phyloP scores from a whole-genome alignment of 2,329 filamentous ascomycete species.

The Beauveria sp. region DNA sequence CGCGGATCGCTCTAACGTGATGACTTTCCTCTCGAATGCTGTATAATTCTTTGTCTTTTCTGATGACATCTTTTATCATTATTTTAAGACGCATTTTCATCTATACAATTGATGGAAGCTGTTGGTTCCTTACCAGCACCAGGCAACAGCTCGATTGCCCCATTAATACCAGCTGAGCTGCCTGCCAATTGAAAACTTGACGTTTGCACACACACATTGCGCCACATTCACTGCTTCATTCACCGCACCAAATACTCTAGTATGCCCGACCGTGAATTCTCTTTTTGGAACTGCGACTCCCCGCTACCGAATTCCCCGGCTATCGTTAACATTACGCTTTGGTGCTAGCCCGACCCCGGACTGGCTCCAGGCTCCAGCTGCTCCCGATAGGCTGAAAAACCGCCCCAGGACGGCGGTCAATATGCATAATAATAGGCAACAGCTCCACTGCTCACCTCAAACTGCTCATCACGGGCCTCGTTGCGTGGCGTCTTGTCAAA shows the following conservation, averaged over 20 bases:
- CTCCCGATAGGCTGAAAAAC: background rate
- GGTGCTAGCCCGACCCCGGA: background rate
- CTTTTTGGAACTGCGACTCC: conserved; percentile 12
- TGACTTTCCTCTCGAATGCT: no score
- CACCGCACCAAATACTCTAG: background rate
- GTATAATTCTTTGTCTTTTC: no score
- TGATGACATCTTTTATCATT: no score
- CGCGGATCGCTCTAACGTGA: no score
- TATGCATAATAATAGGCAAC: conserved; percentile 4
- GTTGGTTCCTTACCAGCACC: background rate
- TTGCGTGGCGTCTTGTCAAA: background rate
- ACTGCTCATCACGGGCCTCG: background rate
- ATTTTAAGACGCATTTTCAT: no score
- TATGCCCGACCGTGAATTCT: conserved; percentile 18
- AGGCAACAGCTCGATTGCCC: background rate
- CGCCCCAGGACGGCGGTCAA: background rate
- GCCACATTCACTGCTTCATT: background rate
- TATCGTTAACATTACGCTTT: background rate
- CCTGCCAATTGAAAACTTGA: background rate
- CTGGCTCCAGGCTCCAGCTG: conserved; percentile 1
- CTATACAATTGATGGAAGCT: background rate
- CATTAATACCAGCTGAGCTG: background rate
- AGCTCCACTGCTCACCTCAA: background rate
- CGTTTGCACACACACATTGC: background rate
- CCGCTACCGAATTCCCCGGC: background rate